Base-by-base conservation (phyloP, 2,329 filamentous ascomycete genomes). In the Trichoderma endophyticum region DNA sequence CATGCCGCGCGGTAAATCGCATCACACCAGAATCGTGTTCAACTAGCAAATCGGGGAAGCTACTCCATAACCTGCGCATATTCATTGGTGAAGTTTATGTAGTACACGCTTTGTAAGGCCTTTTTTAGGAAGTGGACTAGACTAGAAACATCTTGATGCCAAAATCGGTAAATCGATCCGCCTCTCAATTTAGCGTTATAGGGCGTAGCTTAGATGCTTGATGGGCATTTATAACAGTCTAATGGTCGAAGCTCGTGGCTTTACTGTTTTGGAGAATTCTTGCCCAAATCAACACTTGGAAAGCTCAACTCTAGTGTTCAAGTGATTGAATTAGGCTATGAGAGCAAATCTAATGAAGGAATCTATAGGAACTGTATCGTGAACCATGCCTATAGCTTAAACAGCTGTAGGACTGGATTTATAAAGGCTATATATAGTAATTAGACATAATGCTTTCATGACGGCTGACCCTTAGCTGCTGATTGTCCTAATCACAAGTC, bases 1-100 rank as follows among this genome's bases (percentile, higher is more conserved):
- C 65, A 68, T 68, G 43, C 65, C 65, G 65, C 65, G 65, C 65
- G 65, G 65, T 68, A 59, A 57, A 32, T 59, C 24, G 24, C 48
- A 26, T 36, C 63, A 32, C 14, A 32, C 63, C 9, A 32, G 48
- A n/a, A 57, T 57, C 48, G 63, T 57, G 8, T 66, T 39, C 30
- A 21, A 14, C 21, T 66, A 57, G 54, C 21, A 34, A 26, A 18
- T 65, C 8, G 32, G 51, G 30, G 15, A 18, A 26, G 28, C 30
- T 43, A 57, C 34, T 36, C 30, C 21, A 15, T 26, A 66, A 9
- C 15, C 21, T 56, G n/a, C 9, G 21, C 39, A n/a, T 4, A n/a
- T 14, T 39, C 21, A n/a, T 66, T 66, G 30, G 63, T 36, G 28
- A 66, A 18, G 21, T 12, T 48, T 26, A 43, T 28, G 36, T 43